Conservation (phyloP, 352 stramenopile genomes). For the Peronospora destructor region DNA sequence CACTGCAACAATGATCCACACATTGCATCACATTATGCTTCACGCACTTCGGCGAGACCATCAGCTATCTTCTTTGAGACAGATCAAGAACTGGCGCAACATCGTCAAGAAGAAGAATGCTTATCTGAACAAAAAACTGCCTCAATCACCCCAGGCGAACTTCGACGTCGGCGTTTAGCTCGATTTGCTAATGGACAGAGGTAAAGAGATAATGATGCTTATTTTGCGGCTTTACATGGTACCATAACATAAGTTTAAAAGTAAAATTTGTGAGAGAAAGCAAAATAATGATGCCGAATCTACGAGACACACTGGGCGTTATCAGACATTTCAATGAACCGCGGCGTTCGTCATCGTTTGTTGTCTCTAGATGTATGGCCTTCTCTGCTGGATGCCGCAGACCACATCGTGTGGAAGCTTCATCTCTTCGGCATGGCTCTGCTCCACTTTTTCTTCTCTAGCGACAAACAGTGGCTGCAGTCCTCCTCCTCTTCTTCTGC, state of each 20-base stretch:
- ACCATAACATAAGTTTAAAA: no score
- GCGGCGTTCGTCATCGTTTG: constrained; percentile 9
- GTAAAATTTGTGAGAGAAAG: no score
- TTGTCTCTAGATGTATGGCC: constrained; percentile 18
- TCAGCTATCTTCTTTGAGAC: constrained; percentile 12
- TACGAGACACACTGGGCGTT: no score
- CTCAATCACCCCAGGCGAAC: constrained; percentile 17
- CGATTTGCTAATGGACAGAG: constrained; percentile 15
- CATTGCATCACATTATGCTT: constrained; percentile 2
- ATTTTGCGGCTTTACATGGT: no score
- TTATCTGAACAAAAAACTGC: constrained; percentile 8
- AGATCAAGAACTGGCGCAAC: constrained; percentile 21
- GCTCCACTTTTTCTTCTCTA: constrained; percentile 71
- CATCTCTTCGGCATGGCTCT: constrained; percentile 53
- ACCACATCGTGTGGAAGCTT: constrained; percentile 55
- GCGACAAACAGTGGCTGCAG: constrained; percentile 45
- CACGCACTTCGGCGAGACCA: constrained; percentile 1
- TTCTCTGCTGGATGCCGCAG: constrained; percentile 28
- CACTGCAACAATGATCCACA: neutral
- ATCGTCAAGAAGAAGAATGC: constrained; percentile 30
- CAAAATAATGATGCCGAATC: no score
- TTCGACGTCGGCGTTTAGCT: constrained; percentile 25
- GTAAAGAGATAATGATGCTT: no score
- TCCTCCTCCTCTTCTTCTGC: neutral
- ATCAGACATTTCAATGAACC: constrained; percentile 19